phyloP scores from a whole-genome alignment of 345 rosid genomes.

The Murraya koenigii region DNA sequence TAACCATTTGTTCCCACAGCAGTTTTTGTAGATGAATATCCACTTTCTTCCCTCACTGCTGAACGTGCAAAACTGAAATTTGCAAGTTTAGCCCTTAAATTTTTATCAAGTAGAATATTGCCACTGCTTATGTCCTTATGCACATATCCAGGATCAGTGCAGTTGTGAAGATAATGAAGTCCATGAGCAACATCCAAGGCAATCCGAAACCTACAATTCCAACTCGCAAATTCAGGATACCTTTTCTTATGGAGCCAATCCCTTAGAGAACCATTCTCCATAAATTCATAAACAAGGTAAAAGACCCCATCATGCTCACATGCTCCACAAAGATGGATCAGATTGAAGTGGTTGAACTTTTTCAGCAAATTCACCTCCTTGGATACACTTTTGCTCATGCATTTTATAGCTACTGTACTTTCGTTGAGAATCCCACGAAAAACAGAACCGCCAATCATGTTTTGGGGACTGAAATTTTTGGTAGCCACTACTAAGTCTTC shows the following conservation, averaged over 20 bases:
- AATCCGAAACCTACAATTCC: conserved; percentile 37
- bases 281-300: conserved; percentile 43
- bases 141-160: conserved; percentile 36
- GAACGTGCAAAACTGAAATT: conserved; percentile 39
- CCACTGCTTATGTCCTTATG: conserved; percentile 43
- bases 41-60: conserved; percentile 26
- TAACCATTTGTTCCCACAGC: conserved; percentile 36
- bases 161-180: conserved; percentile 47
- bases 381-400: conserved; percentile 27
- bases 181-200: conserved; percentile 48
- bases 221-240: conserved; percentile 15
- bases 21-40: conserved; percentile 14
- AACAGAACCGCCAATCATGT: conserved; percentile 30
- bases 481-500: conserved; percentile 35
- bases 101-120: conserved; percentile 32
- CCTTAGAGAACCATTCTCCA: conserved; percentile 36
- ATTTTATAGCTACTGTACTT: conserved; percentile 30
- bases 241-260: conserved; percentile 31
- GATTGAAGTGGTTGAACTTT: conserved; percentile 42
- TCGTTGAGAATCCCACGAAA: conserved; percentile 28
- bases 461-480: conserved; percentile 26
- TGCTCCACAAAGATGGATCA: conserved; percentile 36
- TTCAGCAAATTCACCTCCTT: conserved; percentile 41
- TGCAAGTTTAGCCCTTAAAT: conserved; percentile 42
- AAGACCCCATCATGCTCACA: conserved; percentile 29